These are phyloP conservation scores for Laguncularia racemosa DNA, from an alignment of 345 rosid genomes.

Conservation along the genomic window DNA sequence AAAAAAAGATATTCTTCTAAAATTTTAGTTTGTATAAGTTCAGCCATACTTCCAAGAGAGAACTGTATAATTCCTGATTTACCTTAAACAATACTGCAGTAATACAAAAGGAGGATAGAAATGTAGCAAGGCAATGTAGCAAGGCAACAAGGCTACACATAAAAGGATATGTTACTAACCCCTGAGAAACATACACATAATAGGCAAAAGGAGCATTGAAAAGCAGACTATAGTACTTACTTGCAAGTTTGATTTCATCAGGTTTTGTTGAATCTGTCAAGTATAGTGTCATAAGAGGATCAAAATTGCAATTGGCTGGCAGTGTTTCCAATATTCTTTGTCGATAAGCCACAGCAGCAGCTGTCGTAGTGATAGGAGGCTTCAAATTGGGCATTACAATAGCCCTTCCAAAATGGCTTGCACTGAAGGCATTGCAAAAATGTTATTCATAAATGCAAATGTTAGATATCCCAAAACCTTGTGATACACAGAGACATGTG, in stretches of 20 bases:
- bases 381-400: conserved; percentile 94
- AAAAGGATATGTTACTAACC: neutral
- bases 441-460: neutral
- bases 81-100: too few species aligned
- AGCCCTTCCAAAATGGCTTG: conserved; percentile 68
- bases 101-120: too few species aligned
- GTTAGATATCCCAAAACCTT: too few species aligned
- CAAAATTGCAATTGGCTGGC: conserved; percentile 50
- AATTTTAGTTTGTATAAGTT: too few species aligned
- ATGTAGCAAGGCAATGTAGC: too few species aligned
- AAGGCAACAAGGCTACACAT: neutral
- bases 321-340: conserved; percentile 30
- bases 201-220: neutral
- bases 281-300: conserved; percentile 92
- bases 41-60: too few species aligned
- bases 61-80: too few species aligned
- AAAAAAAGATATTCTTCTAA: too few species aligned
- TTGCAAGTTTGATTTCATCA: conserved; percentile 82
- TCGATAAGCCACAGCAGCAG: conserved; percentile 48
- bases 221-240: conserved; percentile 28
- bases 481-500: too few species aligned
- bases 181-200: neutral
- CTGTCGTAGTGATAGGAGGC: conserved; percentile 74
- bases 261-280: conserved; percentile 83
- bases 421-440: conserved; percentile 26